Evolutionary conservation across 495 filamentous ascomycete genomes (phyloP).

Genomic region (Xylaria venustula): DNA sequence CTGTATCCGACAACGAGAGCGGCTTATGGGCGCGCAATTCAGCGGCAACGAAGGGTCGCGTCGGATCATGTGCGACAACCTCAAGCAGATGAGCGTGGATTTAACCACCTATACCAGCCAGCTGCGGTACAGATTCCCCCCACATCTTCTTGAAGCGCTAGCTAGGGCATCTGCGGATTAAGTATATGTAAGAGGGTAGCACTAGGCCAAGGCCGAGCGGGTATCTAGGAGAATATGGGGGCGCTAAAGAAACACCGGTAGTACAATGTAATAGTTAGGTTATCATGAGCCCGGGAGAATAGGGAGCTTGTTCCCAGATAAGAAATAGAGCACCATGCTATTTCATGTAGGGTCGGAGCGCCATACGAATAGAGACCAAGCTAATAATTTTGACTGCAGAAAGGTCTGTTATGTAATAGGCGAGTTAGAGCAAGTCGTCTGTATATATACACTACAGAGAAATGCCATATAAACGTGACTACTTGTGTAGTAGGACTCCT

Average conservation of each 20-base stretch:
- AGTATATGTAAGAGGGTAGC: neutral
- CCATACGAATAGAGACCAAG: neutral
- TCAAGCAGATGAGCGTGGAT: constrained; percentile 78
- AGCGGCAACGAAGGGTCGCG: constrained; percentile 70
- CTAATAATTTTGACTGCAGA: too few species aligned
- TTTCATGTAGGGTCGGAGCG: too few species aligned
- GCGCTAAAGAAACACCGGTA: neutral
- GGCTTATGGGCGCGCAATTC: constrained; percentile 62
- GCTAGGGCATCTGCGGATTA: constrained; percentile 72
- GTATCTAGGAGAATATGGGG: neutral
- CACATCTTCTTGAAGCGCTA: constrained; percentile 73
- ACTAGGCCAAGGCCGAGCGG: neutral
- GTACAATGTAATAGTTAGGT: neutral
- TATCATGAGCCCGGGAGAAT: neutral
- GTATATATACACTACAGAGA: too few species aligned
- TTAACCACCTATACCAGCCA: constrained; percentile 92
- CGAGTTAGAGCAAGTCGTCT: too few species aligned
- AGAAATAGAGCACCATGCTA: neutral
- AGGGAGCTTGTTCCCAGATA: too few species aligned
- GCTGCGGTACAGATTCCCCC: constrained; percentile 80
- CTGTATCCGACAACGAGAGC: constrained; percentile 71
- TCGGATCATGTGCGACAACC: constrained; percentile 60
- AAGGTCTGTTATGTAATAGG: too few species aligned
- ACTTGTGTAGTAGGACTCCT: too few species aligned
- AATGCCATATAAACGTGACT: too few species aligned